Conservation (phyloP, 495 filamentous ascomycete species). For the Clohesyomyces aquaticus region DNA sequence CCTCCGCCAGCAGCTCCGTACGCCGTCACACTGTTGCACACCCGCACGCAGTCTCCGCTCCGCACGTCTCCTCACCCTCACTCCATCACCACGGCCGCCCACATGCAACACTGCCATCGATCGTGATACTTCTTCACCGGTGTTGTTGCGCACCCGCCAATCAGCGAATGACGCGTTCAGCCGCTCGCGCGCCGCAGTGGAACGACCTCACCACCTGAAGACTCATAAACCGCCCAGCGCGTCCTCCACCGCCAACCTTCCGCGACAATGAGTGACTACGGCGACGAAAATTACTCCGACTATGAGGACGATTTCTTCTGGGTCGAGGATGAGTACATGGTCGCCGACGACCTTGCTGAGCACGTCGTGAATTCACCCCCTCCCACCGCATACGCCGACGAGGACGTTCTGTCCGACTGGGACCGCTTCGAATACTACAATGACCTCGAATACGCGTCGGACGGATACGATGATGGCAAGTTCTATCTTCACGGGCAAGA, state of each 20-base stretch:
- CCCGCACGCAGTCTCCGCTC: neutral
- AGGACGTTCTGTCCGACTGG: conserved; percentile 33
- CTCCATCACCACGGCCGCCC: neutral
- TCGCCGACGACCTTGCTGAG: conserved; percentile 48
- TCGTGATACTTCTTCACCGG: neutral
- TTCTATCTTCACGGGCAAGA: conserved; percentile 11
- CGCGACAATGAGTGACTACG: conserved; percentile 39
- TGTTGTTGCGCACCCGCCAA: neutral
- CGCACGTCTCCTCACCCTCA: neutral
- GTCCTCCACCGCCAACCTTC: neutral
- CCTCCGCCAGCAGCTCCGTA: neutral
- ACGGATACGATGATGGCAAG: conserved; percentile 45
- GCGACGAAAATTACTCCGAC: conserved; percentile 37
- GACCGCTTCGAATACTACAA: conserved; percentile 44
- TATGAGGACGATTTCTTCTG: conserved; percentile 46
- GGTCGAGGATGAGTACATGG: conserved; percentile 46
- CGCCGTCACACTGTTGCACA: neutral
- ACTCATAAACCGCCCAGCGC: neutral
- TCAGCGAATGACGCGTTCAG: conserved; percentile 4
- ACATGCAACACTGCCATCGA: neutral
- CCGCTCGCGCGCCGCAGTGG: conserved; percentile 9
- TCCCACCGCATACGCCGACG: conserved; percentile 27
- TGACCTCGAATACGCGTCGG: conserved; percentile 47
- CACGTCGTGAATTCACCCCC: conserved; percentile 47
- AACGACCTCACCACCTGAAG: neutral